These are phyloP conservation scores for Podospora sp. DNA, from an alignment of 495 filamentous ascomycete genomes.

Conservation along the genomic window DNA sequence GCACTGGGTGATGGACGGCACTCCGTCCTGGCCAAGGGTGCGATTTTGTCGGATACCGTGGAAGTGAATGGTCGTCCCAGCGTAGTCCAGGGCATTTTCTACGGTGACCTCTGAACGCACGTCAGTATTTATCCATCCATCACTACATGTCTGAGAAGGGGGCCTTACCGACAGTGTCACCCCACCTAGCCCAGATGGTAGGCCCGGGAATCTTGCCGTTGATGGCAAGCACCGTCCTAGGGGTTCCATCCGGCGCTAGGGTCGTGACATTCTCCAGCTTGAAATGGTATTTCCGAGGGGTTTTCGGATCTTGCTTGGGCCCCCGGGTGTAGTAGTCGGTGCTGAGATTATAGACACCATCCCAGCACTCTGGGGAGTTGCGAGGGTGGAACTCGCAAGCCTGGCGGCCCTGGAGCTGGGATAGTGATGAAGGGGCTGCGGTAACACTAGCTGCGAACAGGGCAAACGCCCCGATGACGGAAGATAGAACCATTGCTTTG, in stretches of 20 bases:
- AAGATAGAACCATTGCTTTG: constrained; percentile 3
- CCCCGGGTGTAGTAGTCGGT: constrained; percentile 55
- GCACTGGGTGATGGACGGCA: constrained; percentile 48
- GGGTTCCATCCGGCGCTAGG: constrained; percentile 51
- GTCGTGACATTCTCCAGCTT: constrained; percentile 47
- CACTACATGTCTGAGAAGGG: not conserved
- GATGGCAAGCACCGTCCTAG: constrained; percentile 43
- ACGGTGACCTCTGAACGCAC: constrained; percentile 44
- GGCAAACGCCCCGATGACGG: constrained; percentile 2
- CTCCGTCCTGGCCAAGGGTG: constrained; percentile 41
- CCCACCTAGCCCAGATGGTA: constrained; percentile 47
- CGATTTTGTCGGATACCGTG: constrained; percentile 50
- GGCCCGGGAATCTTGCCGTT: constrained; percentile 52
- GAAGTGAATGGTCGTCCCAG: constrained; percentile 50
- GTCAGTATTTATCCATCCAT: not conserved
- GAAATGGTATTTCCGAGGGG: constrained; percentile 49
- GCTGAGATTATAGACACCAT: constrained; percentile 51
- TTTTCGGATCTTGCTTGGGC: constrained; percentile 43
- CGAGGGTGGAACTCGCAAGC: constrained; percentile 17
- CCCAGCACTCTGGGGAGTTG: constrained; percentile 13
- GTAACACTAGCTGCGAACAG: constrained; percentile 8
- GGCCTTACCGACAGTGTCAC: constrained; percentile 46
- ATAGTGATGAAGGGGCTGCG: constrained; percentile 11
- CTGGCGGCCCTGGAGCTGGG: not conserved
- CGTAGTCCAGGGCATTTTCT: constrained; percentile 45